Conservation (phyloP, 2,329 filamentous ascomycete genomes). For the Aureobasidium uvarum region DNA sequence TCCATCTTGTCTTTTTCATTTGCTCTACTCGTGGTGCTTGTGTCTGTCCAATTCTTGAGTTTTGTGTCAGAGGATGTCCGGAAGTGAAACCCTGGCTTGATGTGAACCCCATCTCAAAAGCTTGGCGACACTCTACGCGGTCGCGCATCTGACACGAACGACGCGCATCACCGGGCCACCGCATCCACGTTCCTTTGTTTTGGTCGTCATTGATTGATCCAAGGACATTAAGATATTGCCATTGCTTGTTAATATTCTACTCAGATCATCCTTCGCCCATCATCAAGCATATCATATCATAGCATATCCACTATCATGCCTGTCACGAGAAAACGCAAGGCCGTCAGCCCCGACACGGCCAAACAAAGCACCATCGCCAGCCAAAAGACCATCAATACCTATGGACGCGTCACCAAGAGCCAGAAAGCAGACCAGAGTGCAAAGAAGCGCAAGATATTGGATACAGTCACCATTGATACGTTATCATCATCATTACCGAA, state of each 20-base stretch:
- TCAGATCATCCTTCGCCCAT: background rate
- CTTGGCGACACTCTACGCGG: conserved; percentile 21
- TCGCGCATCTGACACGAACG: conserved; percentile 6
- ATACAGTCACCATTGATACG: conserved; percentile 11
- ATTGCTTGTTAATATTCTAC: conserved; percentile 16
- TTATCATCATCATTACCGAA: background rate
- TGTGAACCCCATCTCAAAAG: rapidly evolving
- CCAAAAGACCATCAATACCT: conserved; percentile 21
- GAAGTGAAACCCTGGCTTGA: conserved; percentile 1
- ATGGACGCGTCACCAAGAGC: conserved; percentile 25
- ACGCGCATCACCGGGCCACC: conserved; percentile 25
- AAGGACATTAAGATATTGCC: background rate
- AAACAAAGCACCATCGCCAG: conserved; percentile 15
- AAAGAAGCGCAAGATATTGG: conserved; percentile 23
- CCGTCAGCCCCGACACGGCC: conserved; percentile 12
- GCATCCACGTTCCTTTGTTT: conserved; percentile 13
- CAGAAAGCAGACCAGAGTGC: background rate
- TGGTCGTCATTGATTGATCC: background rate
- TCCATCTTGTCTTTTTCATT: background rate
- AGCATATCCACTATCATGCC: conserved; percentile 25
- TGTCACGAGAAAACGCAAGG: conserved; percentile 26
- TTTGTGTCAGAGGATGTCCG: too few species aligned
- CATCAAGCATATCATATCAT: conserved; percentile 8
- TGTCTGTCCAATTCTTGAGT: background rate
- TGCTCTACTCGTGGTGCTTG: background rate